phyloP scores from a whole-genome alignment of 2,329 filamentous ascomycete species.

The Trichoderma koningii region DNA sequence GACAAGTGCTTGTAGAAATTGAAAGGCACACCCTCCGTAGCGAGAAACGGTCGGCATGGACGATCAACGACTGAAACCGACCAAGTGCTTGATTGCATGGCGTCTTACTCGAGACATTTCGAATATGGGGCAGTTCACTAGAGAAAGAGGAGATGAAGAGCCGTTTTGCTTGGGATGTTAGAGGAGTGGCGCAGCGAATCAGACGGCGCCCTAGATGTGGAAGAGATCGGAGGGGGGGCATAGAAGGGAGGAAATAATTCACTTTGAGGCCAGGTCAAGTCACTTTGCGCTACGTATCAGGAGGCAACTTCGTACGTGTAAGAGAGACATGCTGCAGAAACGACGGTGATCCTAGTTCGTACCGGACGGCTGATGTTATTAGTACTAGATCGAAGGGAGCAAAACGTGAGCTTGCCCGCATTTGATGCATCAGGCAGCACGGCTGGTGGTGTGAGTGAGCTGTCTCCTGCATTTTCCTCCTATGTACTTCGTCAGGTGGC shows the following conservation, averaged over 20 bases:
- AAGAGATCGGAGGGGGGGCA: not conserved
- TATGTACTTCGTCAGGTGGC: no score
- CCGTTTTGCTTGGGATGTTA: not conserved
- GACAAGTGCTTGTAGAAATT: no score
- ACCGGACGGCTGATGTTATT: no score
- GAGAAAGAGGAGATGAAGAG: not conserved
- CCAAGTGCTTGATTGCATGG: not conserved
- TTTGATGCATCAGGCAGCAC: no score
- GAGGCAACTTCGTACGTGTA: not conserved
- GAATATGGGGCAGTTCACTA: not conserved
- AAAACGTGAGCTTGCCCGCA: no score
- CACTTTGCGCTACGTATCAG: not conserved
- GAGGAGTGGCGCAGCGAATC: conserved; percentile 11
- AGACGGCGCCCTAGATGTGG: not conserved
- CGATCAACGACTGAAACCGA: not conserved
- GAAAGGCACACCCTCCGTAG: no score
- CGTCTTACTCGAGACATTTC: conserved; percentile 19
- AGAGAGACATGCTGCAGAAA: not conserved
- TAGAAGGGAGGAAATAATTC: not conserved
- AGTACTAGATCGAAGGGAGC: no score
- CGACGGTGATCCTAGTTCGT: no score
- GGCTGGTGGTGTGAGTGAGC: no score
- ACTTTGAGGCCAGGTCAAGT: no score
- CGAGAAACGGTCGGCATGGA: no score
- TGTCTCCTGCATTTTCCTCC: no score